Evolutionary conservation across 352 stramenopile genomes (phyloP), one percentile per base, ranked within the genome.

Genomic region (Thalassiosira pacifica): DNA sequence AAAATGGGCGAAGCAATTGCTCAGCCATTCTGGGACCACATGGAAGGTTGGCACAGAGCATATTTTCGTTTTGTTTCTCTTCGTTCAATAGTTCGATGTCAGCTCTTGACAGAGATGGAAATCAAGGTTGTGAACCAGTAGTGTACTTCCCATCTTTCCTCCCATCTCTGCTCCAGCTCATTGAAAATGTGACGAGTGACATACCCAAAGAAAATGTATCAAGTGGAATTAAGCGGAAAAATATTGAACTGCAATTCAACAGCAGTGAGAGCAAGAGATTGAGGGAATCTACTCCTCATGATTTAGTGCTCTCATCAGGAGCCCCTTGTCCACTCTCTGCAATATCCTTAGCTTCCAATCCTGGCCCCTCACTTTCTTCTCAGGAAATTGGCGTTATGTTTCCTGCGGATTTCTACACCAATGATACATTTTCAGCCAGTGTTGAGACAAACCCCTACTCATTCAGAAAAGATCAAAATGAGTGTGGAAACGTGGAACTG

Each of bases 111-210:
- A 24, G 27, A 52, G 90, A 93, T 76, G 88, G 85, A 11, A 91
- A 87, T 74, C 69, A 91, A 83, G 84, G 90, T 16, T 78, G 29
- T 42, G 90, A 95, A 80, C 29, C 82, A 24, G 34, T 92, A 40
- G 77, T 92, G 31, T 95, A 93, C 74, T 85, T 88, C 37, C 91
- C 91, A 53, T 82, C 91, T 45, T 82, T 92, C 60, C 64, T 93
- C 60, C 80, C 85, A 27, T 11, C 42, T 9, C 37, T 92, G 22
- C n/a, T 83, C 22, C 45, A 80, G 52, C 75, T 57, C n/a, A 34
- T 19, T 34, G 27, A 26, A 75, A 85, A 29, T 42, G 45, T n/a
- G n/a, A n/a, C n/a, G n/a, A n/a, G n/a, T n/a, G n/a, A n/a, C n/a
- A n/a, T 29, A 42, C 32, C 40, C 59, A n/a, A n/a, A n/a, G n/a